phyloP scores from a whole-genome alignment of 2,329 filamentous ascomycete species.

The Biscogniauxia sp. region DNA sequence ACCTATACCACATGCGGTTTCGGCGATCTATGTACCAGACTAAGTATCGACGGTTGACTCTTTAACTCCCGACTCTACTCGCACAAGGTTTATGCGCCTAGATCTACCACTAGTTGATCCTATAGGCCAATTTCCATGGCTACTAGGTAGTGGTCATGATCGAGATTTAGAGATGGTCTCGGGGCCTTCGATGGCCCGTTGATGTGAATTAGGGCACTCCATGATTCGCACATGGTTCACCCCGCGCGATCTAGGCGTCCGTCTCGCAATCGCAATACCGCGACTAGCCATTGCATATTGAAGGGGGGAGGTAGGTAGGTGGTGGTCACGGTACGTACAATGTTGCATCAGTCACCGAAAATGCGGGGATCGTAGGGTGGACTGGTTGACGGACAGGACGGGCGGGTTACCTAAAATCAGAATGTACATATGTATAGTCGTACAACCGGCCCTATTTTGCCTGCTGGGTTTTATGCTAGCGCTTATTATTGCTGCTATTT shows the following conservation, averaged over 20 bases:
- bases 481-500: background rate
- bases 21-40: too few relatives aligned
- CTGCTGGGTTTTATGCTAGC: background rate
- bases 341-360: background rate
- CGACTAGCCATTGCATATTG: background rate
- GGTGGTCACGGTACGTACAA: background rate
- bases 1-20: too few relatives aligned
- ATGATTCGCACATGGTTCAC: background rate
- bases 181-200: background rate
- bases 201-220: too few relatives aligned
- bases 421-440: too few relatives aligned
- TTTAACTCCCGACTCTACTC: background rate
- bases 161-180: background rate
- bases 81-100: background rate
- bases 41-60: background rate
- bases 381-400: too few relatives aligned
- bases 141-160: background rate
- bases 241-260: background rate
- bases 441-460: background rate
- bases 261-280: background rate
- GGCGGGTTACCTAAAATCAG: background rate
- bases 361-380: background rate
- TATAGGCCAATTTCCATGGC: background rate
- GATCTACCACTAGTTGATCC: background rate
- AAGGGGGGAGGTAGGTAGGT: background rate